Evolutionary conservation across 371 early-diverging fungal species (phyloP).

Genomic region (Rhizopus sp.): DNA sequence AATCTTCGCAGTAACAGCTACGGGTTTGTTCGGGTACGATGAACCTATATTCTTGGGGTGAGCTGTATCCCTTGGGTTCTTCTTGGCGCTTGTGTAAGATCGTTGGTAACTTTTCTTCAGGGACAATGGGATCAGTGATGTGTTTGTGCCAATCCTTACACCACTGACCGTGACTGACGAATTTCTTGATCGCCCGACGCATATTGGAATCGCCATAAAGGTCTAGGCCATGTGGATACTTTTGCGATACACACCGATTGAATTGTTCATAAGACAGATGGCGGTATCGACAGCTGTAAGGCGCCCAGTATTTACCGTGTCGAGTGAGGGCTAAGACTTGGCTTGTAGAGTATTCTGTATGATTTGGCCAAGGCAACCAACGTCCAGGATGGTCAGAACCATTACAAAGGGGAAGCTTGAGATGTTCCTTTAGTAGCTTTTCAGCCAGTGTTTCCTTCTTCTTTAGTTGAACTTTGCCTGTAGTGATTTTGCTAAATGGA

Average conservation of each 20-base stretch:
- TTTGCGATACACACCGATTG: slow-evolving; percentile 33
- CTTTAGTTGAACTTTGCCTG: background rate
- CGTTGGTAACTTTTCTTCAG: slow-evolving; percentile 13
- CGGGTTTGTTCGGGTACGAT: slow-evolving; percentile 21
- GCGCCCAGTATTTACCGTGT: slow-evolving; percentile 47
- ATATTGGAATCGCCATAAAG: slow-evolving; percentile 58
- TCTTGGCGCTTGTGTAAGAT: background rate
- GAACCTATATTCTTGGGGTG: slow-evolving; percentile 11
- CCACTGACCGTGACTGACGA: slow-evolving; percentile 55
- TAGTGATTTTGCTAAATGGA: slow-evolving; percentile 45
- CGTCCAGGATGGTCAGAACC: slow-evolving; percentile 43
- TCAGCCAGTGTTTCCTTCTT: background rate
- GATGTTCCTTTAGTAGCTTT: slow-evolving; percentile 24
- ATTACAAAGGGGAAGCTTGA: slow-evolving; percentile 48
- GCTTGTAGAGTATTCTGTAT: background rate
- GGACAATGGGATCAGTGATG: background rate
- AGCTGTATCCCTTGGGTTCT: slow-evolving; percentile 13
- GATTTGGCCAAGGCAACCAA: slow-evolving; percentile 38
- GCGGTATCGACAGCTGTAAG: slow-evolving; percentile 47
- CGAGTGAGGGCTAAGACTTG: slow-evolving; percentile 1
- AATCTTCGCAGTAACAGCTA: slow-evolving; percentile 55
- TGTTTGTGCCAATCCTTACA: slow-evolving; percentile 31
- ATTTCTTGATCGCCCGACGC: slow-evolving; percentile 53
- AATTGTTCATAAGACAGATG: slow-evolving; percentile 41
- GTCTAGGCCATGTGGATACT: slow-evolving; percentile 40